Evolutionary conservation across 208 protist species (phyloP), one percentile per base, ranked within the genome.

Genomic region (Lotmaria passim): DNA sequence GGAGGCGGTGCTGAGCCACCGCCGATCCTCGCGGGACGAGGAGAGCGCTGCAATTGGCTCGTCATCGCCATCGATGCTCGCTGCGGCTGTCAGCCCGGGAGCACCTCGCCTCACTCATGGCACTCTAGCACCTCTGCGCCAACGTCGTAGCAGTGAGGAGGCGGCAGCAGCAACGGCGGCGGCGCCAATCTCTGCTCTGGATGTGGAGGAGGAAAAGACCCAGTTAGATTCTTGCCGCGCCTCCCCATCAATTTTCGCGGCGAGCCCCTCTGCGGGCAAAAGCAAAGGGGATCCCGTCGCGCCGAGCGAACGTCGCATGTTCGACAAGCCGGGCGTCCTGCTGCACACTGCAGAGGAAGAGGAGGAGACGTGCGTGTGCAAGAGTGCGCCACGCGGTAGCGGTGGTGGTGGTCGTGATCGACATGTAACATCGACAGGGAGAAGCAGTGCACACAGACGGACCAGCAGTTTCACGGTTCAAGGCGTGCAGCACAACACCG

Each of bases 341-440:
- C 50, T 38, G n/a, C n/a, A n/a, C 31, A 15, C 2, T 19, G 53
- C 0, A 5, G 31, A 43, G 31, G 31, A 30, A 33, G 58, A 46
- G n/a, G 36, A 67, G 48, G 61, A 55, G 21, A 23, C 36, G 17
- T 46, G 8, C 19, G 34, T n/a, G 38, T 59, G 28, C 14, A 28
- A 23, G 47, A 66, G 60, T 36, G 60, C 60, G 0, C 60, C 50
- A 2, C 48, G 39, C 63, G 59, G 28, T 10, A 51, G 51, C 15
- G 51, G 39, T 19, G 51, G 47, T 3, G 19, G n/a, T n/a, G n/a
- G n/a, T n/a, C n/a, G n/a, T n/a, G n/a, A n/a, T n/a, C n/a, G n/a
- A n/a, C n/a, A n/a, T n/a, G n/a, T n/a, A n/a, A n/a, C n/a, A n/a
- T n/a, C n/a, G 50, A 21, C 34, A 57, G 24, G 7, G 31, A 24